Conservation (phyloP, 768 basidiomycete genomes). For the Kwoniella pini region DNA sequence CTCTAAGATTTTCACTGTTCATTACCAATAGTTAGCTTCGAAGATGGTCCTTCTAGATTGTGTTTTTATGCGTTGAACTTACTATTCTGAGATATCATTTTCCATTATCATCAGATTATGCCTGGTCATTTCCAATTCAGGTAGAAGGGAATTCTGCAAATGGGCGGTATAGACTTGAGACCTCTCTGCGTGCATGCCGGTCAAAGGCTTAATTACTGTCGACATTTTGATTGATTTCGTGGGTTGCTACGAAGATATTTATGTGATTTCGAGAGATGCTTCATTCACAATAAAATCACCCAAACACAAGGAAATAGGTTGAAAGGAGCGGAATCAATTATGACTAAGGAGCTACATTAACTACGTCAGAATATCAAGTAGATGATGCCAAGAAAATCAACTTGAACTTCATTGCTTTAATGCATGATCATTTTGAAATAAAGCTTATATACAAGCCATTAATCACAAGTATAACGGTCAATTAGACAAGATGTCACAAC, state of each 20-base stretch:
- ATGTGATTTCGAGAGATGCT: too few species aligned
- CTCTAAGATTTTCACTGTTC: constrained; percentile 2
- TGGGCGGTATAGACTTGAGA: constrained; percentile 20
- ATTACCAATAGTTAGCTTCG: not conserved
- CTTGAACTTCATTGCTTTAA: too few species aligned
- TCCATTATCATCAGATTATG: constrained; percentile 15
- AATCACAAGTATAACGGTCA: too few species aligned
- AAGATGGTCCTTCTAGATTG: not conserved
- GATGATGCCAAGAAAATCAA: too few species aligned
- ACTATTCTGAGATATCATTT: constrained; percentile 38
- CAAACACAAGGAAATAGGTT: too few species aligned
- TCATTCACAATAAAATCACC: too few species aligned
- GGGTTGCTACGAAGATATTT: too few species aligned
- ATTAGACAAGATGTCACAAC: not conserved
- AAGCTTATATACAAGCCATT: too few species aligned
- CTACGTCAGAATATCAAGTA: too few species aligned
- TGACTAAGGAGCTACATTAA: too few species aligned
- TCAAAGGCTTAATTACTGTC: not conserved
- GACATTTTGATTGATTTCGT: not conserved
- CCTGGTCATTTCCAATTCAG: constrained; percentile 17
- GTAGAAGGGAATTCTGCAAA: constrained; percentile 23
- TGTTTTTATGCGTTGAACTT: not conserved
- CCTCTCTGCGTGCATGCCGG: not conserved
- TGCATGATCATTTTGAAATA: too few species aligned
- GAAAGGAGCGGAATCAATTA: too few species aligned